Percentiles rank a stretch among this genome's conserved stretches.
phyloP scores from a whole-genome alignment of 768 basidiomycete species.

The Rhodotorula diobovata region DNA sequence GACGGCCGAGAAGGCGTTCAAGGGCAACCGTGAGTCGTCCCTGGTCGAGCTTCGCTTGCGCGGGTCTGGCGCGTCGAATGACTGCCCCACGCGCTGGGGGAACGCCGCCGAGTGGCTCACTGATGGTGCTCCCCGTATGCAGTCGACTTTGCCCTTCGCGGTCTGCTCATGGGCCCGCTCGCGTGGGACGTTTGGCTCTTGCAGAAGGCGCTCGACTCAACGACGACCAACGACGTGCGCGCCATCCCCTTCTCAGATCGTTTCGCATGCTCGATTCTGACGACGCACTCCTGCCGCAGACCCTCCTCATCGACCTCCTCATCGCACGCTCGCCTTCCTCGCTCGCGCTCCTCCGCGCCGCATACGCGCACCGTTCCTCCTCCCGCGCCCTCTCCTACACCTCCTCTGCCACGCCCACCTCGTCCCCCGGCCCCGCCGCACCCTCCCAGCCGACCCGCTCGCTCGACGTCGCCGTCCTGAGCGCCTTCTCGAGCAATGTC shows the following conservation, averaged over 20 bases:
- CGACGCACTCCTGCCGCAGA: not conserved
- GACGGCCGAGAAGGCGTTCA: conserved; percentile 16
- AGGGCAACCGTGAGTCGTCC: conserved; percentile 24
- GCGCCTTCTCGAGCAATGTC: conserved; percentile 19
- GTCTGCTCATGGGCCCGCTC: conserved; percentile 28
- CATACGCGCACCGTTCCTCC: conserved; percentile 15
- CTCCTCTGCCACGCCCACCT: not conserved
- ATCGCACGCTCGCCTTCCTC: conserved; percentile 21
- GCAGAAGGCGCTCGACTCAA: conserved; percentile 12
- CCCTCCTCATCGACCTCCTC: conserved; percentile 32
- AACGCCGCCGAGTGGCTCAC: not conserved
- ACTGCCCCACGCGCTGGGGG: not conserved
- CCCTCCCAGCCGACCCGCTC: conserved; percentile 5
- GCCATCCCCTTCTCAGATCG: not conserved
- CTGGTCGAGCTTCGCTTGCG: not conserved
- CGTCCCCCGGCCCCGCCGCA: not conserved
- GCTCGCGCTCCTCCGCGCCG: conserved; percentile 29
- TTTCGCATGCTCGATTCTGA: not conserved
- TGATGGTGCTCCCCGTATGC: not conserved
- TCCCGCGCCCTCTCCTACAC: not conserved
- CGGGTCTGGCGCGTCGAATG: not conserved
- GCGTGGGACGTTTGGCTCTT: conserved; percentile 30
- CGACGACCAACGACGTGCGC: conserved; percentile 26
- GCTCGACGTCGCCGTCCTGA: conserved; percentile 33
- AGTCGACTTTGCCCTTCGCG: conserved; percentile 29